Conservation (phyloP, 306 rosid species). For the Gastrolobium villosum region DNA sequence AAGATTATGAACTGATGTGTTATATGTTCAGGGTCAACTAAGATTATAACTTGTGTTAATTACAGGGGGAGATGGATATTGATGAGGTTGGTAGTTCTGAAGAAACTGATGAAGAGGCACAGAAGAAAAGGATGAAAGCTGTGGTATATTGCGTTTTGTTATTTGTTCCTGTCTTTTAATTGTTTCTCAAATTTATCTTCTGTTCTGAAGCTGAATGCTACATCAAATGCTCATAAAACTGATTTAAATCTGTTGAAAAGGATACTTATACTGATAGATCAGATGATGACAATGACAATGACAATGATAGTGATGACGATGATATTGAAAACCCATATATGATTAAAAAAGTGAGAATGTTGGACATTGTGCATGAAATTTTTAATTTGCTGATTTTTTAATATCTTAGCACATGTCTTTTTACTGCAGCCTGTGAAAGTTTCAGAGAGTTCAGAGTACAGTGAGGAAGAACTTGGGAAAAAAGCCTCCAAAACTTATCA, state of each 20-base stretch:
- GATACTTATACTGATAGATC: slow-evolving; percentile 44
- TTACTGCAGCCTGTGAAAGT: slow-evolving; percentile 34
- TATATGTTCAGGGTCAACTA: background rate
- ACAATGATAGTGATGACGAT: background rate
- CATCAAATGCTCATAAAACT: slow-evolving; percentile 29
- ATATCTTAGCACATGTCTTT: slow-evolving; percentile 13
- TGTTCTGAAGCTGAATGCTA: slow-evolving; percentile 29
- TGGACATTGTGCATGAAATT: slow-evolving; percentile 10
- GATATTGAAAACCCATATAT: slow-evolving; percentile 19
- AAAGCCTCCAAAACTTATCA: slow-evolving; percentile 48
- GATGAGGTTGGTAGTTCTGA: slow-evolving; percentile 57
- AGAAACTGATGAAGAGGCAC: slow-evolving; percentile 59
- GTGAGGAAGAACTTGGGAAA: slow-evolving; percentile 35
- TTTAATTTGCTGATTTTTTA: slow-evolving; percentile 18
- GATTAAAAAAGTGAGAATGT: slow-evolving; percentile 36
- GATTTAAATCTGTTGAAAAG: slow-evolving; percentile 36
- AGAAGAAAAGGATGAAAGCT: slow-evolving; percentile 49
- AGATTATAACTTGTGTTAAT: background rate
- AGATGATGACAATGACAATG: background rate
- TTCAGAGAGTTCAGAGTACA: slow-evolving; percentile 18
- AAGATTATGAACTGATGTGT: background rate
- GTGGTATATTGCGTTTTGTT: slow-evolving; percentile 38
- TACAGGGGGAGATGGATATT: slow-evolving; percentile 51
- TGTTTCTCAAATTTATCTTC: slow-evolving; percentile 19
- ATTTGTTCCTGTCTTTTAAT: slow-evolving; percentile 11